These are phyloP conservation scores for Phytophthora hybrid DNA, from an alignment of 352 stramenopile species.

Conservation along the genomic window DNA sequence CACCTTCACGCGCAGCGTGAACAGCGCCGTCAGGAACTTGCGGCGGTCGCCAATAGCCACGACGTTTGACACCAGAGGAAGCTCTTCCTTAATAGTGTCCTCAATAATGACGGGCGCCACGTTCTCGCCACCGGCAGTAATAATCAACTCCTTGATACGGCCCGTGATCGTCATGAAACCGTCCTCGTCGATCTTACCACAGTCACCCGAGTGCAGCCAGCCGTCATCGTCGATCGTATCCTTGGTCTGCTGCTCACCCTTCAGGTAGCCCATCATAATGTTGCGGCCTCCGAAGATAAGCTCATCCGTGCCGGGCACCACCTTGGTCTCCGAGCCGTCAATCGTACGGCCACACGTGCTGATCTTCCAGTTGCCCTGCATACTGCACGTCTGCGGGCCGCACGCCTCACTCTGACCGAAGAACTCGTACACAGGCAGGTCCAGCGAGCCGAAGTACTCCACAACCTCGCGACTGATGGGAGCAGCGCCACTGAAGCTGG, in stretches of 20 bases:
- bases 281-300: conserved; percentile 86
- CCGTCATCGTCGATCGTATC: conserved; percentile 93
- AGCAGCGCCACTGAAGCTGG: conserved; percentile 84
- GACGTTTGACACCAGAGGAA: conserved; percentile 89
- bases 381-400: conserved; percentile 84
- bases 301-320: conserved; percentile 71
- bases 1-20: conserved; percentile 87
- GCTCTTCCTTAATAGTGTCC: conserved; percentile 91
- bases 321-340: conserved; percentile 67
- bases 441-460: conserved; percentile 95
- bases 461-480: conserved; percentile 94
- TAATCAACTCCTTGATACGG: conserved; percentile 97
- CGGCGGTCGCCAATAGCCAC: conserved; percentile 94
- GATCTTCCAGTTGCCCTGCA: conserved; percentile 91
- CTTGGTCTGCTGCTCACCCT: conserved; percentile 80
- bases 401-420: conserved; percentile 94
- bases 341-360: conserved; percentile 84
- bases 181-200: conserved; percentile 89
- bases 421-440: conserved; percentile 95
- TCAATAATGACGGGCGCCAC: conserved; percentile 94
- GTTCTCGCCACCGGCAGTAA: conserved; percentile 97
- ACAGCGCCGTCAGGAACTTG: conserved; percentile 92
- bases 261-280: conserved; percentile 92
- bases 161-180: conserved; percentile 96
- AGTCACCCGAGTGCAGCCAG: conserved; percentile 95